Conservation (phyloP, 805 yeast species). For the Myxozyma vanderwaltii region DNA sequence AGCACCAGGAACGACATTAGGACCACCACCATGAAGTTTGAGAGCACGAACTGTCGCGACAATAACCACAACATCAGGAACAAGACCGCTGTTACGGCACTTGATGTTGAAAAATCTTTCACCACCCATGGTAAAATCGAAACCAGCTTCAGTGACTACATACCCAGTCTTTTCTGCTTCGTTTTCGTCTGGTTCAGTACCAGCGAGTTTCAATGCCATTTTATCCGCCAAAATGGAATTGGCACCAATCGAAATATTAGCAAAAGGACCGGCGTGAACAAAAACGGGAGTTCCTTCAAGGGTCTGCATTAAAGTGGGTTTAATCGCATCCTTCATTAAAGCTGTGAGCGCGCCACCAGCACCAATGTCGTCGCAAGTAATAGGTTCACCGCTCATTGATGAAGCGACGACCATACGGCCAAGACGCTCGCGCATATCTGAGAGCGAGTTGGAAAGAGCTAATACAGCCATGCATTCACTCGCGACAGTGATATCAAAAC, state of each 20-base stretch:
- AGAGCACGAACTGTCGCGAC: conserved; percentile 96
- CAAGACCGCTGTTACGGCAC: conserved; percentile 85
- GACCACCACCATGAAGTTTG: conserved; percentile 96
- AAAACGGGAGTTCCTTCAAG: conserved; percentile 96
- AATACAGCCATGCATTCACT: conserved; percentile 95
- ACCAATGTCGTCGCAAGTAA: conserved; percentile 89
- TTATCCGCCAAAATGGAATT: conserved; percentile 93
- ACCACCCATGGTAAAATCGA: conserved; percentile 99
- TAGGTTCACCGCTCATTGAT: conserved; percentile 69
- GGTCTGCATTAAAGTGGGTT: conserved; percentile 96
- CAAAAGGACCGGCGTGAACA: conserved; percentile 98
- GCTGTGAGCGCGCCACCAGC: conserved; percentile 98
- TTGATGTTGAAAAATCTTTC: conserved; percentile 95
- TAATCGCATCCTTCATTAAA: conserved; percentile 84
- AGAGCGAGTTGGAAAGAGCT: conserved; percentile 75
- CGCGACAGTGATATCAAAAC: conserved; percentile 96
- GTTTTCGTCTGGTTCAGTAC: conserved; percentile 53
- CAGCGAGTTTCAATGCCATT: conserved; percentile 90
- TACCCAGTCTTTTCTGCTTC: conserved; percentile 60
- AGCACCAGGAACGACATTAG: conserved; percentile 94
- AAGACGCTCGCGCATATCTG: conserved; percentile 83
- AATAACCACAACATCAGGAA: conserved; percentile 86
- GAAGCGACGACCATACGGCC: conserved; percentile 90
- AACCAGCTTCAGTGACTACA: conserved; percentile 97
- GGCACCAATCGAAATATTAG: conserved; percentile 96